Base-by-base conservation (phyloP, 257 asterid species). In the Leonotis leonurus region DNA sequence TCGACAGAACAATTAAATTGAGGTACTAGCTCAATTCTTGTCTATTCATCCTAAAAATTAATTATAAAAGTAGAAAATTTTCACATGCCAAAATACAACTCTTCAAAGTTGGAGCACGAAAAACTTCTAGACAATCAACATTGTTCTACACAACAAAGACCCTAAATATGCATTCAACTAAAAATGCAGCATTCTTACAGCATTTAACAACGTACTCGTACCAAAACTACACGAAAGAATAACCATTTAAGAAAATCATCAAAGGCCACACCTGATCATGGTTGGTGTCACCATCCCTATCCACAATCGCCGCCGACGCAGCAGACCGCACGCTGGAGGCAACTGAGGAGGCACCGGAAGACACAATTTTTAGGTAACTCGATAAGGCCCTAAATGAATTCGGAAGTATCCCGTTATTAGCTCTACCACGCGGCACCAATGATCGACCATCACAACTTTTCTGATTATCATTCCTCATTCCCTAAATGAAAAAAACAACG, bases 301-400 rank as follows among this genome's bases (percentile, higher is more conserved):
- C 99, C 76, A 82, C 91, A 30, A 81, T 75, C 9, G 91, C 84
- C 0, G 98, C 95, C 1, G 94, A 84, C 3, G 97, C 97, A 36
- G 95, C 96, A 50, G 97, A 92, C 86, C 82, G 81, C 37, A 89
- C 88, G 0, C 87, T 76, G 39, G 94, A 88, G 6, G 98, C 99
- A 46, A 89, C 97, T 1, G 85, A 58, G 0, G 94, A 85, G 12
- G 97, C 97, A 56, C 97, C 89, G 0, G 91, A 83, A 1, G 97
- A 86, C 66, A 89, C 93, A 73, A 81, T 77, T 86, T 77, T 88
- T 63, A 86, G 64, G 71, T 77, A 86, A 48, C 84, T 79, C 1
- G 97, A 84, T 35, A 91, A 68, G 68, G 97, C 77, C 78, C 76
- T 80, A 67, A 92, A 84, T 2, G 97, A 91, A 27, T 69, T 71